These are phyloP conservation scores for Phyllosticta citriasiana DNA, from an alignment of 2,329 filamentous ascomycete species.

Conservation along the genomic window DNA sequence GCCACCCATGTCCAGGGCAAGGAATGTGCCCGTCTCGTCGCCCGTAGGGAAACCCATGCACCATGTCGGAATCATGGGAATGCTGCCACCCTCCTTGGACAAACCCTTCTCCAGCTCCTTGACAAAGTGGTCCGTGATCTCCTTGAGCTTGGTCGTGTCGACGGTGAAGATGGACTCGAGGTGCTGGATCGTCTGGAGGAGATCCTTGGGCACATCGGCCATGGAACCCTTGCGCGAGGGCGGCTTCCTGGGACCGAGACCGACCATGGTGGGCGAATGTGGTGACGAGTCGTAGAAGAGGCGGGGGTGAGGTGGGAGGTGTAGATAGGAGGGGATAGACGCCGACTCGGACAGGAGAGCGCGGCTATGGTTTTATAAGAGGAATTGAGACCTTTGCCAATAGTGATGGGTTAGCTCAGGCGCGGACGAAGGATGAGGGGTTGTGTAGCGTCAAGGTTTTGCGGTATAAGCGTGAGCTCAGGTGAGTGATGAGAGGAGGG, in stretches of 20 bases:
- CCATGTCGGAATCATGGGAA: conserved; percentile 98
- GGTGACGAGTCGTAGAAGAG: background rate
- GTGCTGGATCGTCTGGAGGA: conserved; percentile 68
- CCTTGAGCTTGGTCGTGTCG: conserved; percentile 68
- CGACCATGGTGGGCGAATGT: conserved; percentile 46
- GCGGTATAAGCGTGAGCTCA: conserved; percentile 7
- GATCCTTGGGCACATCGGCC: conserved; percentile 79
- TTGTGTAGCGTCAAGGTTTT: background rate
- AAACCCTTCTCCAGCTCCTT: conserved; percentile 83
- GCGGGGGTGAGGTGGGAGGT: background rate
- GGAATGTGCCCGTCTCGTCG: conserved; percentile 74
- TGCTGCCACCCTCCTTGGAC: conserved; percentile 78
- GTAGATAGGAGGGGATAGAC: background rate
- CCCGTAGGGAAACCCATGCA: conserved; percentile 86
- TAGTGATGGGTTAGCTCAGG: background rate
- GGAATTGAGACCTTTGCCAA: background rate
- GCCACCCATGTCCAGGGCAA: conserved; percentile 92
- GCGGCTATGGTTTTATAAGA: background rate
- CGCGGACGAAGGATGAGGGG: background rate
- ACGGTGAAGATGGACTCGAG: conserved; percentile 81
- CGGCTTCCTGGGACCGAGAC: conserved; percentile 51
- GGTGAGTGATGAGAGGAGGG: conserved; percentile 2
- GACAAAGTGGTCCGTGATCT: conserved; percentile 83
- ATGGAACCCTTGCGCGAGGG: conserved; percentile 77
- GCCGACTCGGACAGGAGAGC: background rate